Evolutionary conservation across 257 asterid species (phyloP).

Genomic region (Voacanga thouarsii): DNA sequence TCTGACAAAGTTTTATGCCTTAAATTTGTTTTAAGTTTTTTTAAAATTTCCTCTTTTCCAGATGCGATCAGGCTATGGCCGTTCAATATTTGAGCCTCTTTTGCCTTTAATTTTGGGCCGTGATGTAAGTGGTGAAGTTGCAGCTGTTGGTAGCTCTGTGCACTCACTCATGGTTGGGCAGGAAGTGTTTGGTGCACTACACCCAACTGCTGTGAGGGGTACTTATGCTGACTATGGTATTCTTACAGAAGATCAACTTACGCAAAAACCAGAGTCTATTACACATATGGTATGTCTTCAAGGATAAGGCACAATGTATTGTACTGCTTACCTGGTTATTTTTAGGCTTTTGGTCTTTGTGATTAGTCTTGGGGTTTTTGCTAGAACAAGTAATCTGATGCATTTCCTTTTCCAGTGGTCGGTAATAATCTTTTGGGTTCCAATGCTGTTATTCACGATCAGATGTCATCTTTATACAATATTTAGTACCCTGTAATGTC

Average conservation of each 20-base stretch:
- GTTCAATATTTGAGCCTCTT: constrained; percentile 76
- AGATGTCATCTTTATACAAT: not conserved
- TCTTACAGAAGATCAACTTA: constrained; percentile 82
- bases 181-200: constrained; percentile 96
- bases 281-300: constrained; percentile 73
- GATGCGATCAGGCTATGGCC: constrained; percentile 98
- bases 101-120: constrained; percentile 92
- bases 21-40: constrained; percentile 9
- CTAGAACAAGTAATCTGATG: not conserved
- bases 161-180: constrained; percentile 68
- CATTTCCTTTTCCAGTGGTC: not conserved
- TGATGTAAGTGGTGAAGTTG: constrained; percentile 96
- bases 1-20: not conserved
- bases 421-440: not conserved
- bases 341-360: not conserved
- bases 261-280: constrained; percentile 65
- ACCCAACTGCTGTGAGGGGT: constrained; percentile 98
- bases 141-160: constrained; percentile 74
- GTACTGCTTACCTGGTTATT: not conserved
- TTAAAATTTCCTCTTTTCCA: constrained; percentile 30
- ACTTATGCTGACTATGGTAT: constrained; percentile 87
- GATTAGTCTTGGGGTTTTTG: not conserved
- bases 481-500: not conserved
- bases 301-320: constrained; percentile 1
- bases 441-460: not conserved